Evolutionary conservation across 169 alveolate species (phyloP).

Genomic region (Plasmodium gonderi): DNA sequence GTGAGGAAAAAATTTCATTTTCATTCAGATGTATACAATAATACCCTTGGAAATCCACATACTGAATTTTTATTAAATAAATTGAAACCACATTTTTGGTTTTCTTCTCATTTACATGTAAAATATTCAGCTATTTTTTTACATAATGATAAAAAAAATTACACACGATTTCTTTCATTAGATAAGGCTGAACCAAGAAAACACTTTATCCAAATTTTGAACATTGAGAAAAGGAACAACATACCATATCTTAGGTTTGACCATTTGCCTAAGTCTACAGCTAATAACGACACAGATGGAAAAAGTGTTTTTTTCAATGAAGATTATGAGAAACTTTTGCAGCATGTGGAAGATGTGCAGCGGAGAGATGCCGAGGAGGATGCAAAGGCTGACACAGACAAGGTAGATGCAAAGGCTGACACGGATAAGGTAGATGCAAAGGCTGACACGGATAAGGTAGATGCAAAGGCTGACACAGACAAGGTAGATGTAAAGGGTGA

Average conservation of each 20-base stretch:
- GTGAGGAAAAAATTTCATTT: slow-evolving; percentile 87
- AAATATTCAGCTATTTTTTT: slow-evolving; percentile 78
- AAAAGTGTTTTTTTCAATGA: background rate
- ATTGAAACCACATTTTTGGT: slow-evolving; percentile 82
- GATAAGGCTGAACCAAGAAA: slow-evolving; percentile 51
- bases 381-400: background rate
- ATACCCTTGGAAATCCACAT: slow-evolving; percentile 82
- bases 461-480: background rate
- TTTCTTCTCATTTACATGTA: slow-evolving; percentile 83
- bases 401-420: too few species aligned
- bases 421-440: background rate
- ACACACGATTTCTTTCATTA: slow-evolving; percentile 19
- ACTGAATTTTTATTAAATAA: slow-evolving; percentile 76
- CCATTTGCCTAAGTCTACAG: slow-evolving; percentile 3
- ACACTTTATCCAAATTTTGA: slow-evolving; percentile 62
- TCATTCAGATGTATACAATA: slow-evolving; percentile 41
- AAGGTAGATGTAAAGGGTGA: too few species aligned
- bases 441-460: background rate
- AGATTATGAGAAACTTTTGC: background rate
- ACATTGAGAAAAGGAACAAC: slow-evolving; percentile 5
- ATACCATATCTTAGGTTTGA: background rate
- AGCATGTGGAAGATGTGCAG: background rate
- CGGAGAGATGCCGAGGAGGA: slow-evolving; percentile 1
- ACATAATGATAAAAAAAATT: slow-evolving; percentile 76
- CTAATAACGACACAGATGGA: background rate